phyloP scores from a whole-genome alignment of 768 basidiomycete species.

The Pleurotus tuoliensis region DNA sequence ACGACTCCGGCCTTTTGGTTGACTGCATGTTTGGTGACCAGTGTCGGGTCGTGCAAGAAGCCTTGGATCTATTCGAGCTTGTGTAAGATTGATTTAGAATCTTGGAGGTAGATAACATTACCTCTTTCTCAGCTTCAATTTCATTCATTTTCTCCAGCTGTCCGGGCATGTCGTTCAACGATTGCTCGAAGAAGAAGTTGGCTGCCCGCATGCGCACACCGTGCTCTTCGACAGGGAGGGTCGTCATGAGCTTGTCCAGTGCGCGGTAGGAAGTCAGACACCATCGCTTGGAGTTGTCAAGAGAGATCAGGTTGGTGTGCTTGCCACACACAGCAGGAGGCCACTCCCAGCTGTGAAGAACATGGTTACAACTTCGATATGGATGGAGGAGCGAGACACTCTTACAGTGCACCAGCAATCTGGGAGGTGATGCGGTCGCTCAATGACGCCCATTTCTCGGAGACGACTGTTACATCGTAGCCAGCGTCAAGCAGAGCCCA shows the following conservation, averaged over 20 bases:
- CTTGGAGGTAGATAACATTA: background rate
- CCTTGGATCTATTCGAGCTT: conserved; percentile 17
- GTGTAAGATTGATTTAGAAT: background rate
- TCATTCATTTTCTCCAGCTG: conserved; percentile 28
- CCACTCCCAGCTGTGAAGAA: conserved; percentile 28
- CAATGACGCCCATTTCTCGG: conserved; percentile 20
- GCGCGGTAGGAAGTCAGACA: conserved; percentile 32
- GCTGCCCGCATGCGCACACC: conserved; percentile 30
- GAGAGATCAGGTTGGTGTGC: conserved; percentile 31
- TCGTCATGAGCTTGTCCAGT: conserved; percentile 20
- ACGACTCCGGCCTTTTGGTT: conserved; percentile 25
- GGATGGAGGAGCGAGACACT: background rate
- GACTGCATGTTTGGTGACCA: conserved; percentile 23
- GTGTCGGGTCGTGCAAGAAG: conserved; percentile 17
- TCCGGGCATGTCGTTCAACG: conserved; percentile 20
- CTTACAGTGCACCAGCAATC: conserved; percentile 25
- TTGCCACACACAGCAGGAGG: conserved; percentile 36
- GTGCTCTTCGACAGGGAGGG: conserved; percentile 18
- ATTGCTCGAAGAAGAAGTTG: conserved; percentile 30
- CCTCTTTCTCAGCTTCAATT: conserved; percentile 12
- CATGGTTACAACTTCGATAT: conserved; percentile 5
- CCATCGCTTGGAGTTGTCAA: conserved; percentile 30
- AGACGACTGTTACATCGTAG: conserved; percentile 29
- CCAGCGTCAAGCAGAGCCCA: conserved; percentile 32
- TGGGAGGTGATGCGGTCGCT: conserved; percentile 20